phyloP scores from a whole-genome alignment of 768 basidiomycete genomes.

The Lactifluus pinguis region DNA sequence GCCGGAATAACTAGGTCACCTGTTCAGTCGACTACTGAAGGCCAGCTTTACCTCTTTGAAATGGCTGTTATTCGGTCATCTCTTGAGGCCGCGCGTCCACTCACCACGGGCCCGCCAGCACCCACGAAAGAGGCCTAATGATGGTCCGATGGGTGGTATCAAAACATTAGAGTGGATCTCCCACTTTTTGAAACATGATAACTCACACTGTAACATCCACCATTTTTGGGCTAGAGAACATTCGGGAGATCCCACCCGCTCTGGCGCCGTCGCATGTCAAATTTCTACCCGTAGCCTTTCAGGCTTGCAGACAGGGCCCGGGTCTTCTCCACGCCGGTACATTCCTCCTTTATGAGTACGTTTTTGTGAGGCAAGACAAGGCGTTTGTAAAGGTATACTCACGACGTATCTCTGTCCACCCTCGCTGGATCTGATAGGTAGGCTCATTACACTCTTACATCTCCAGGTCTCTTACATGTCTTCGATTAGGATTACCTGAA shows the following conservation, averaged over 20 bases:
- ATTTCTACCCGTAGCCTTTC: neutral
- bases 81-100: too few species aligned
- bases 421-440: too few species aligned
- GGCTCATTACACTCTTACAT: neutral
- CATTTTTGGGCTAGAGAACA: neutral
- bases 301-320: neutral
- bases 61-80: conserved; percentile 16
- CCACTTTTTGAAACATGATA: neutral
- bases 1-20: conserved; percentile 10
- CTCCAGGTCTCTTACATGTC: neutral
- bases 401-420: too few species aligned
- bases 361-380: neutral
- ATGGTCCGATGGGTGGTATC: neutral
- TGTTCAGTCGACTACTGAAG: conserved; percentile 17
- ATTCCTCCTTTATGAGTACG: neutral
- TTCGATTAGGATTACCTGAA: neutral
- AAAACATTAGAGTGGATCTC: too few species aligned
- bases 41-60: conserved; percentile 22
- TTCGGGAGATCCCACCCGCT: neutral
- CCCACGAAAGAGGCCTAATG: too few species aligned
- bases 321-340: conserved; percentile 6
- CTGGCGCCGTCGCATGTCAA: neutral
- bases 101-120: too few species aligned
- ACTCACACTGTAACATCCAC: too few species aligned
- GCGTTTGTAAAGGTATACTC: neutral